phyloP scores from a whole-genome alignment of 371 early-diverging fungal genomes.

The Mortierella sp. region DNA sequence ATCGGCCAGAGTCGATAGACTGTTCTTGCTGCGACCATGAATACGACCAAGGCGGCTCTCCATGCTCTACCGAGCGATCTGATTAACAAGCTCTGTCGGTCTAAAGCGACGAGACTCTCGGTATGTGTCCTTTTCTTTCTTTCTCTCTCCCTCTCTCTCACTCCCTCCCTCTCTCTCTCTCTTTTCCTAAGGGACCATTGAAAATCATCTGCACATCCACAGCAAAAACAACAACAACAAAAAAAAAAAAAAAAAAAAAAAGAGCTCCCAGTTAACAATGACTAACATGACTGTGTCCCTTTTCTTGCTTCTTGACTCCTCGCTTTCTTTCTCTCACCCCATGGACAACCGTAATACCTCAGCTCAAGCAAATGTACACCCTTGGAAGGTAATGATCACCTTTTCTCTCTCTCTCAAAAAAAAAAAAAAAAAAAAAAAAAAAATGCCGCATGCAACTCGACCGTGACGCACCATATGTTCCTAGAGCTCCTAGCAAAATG shows the following conservation, averaged over 20 bases:
- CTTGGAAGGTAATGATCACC: constrained; percentile 35
- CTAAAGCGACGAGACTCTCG: constrained; percentile 47
- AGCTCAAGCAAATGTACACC: constrained; percentile 52
- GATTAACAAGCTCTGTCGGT: constrained; percentile 47
- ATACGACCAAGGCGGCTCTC: constrained; percentile 40
- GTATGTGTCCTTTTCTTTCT: constrained; percentile 13
- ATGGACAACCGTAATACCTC: neutral
- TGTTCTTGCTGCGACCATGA: constrained; percentile 20
- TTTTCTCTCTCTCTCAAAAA: too few relatives aligned
- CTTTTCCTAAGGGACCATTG: neutral
- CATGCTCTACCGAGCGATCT: constrained; percentile 48
- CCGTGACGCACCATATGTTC: too few relatives aligned
- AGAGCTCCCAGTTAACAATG: neutral
- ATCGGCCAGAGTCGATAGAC: neutral
- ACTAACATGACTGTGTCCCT: neutral
- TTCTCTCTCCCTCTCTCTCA: too few relatives aligned
- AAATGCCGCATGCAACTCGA: too few relatives aligned
- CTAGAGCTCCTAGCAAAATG: too few relatives aligned
- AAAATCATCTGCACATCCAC: neutral
- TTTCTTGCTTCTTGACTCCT: neutral
- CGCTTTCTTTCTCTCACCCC: neutral
- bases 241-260: neutral
- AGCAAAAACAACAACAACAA: neutral
- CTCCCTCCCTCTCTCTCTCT: too few relatives aligned
- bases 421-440: too few relatives aligned